Evolutionary conservation across 208 protist species (phyloP), one percentile per base, ranked within the genome.

Genomic region (Leishmania mexicana): DNA sequence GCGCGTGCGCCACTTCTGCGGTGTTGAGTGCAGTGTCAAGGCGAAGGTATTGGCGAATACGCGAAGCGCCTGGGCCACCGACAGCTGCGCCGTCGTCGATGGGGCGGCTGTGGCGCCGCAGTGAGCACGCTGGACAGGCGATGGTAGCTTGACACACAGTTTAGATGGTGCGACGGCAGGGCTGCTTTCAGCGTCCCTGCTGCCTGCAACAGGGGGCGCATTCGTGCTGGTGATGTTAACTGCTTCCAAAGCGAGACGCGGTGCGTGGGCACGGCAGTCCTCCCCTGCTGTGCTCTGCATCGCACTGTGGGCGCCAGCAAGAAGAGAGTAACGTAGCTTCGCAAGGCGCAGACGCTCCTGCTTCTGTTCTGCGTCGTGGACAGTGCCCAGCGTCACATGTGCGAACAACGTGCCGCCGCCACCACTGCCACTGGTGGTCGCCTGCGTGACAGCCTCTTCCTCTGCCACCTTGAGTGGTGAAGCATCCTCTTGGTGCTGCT

Each of bases 41-140:
- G 76, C 81, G 57, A 89, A 89, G 13, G 71, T 57, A 24, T 84
- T 54, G 3, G 86, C 86, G 38, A 89, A 85, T 2, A 78, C 21
- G 15, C 54, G 64, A n/a, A 82, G 51, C 24, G 83, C 70, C 40
- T 79, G 76, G 5, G 73, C 42, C 28, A 53, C 10, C 19, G 79
- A 64, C 54, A 83, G 53, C 57, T 40, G 75, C 13, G 24, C 1
- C 19, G 60, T 17, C 31, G 58, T 75, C 17, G 60, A 57, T 62
- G 42, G 73, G 35, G 51, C 15, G 47, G 71, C n/a, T 17, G 21
- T 31, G 45, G 40, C 42, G 0, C 70, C 45, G 70, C 42, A 4
- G 28, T 40, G 28, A 31, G 70, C 7, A 38, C 42, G 24, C 70
- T 31, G 70, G 28, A 7, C 11, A 74, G 70, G 45, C 21, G 35